phyloP scores from a whole-genome alignment of 2,329 filamentous ascomycete genomes.

The Aureobasidium subglaciale region DNA sequence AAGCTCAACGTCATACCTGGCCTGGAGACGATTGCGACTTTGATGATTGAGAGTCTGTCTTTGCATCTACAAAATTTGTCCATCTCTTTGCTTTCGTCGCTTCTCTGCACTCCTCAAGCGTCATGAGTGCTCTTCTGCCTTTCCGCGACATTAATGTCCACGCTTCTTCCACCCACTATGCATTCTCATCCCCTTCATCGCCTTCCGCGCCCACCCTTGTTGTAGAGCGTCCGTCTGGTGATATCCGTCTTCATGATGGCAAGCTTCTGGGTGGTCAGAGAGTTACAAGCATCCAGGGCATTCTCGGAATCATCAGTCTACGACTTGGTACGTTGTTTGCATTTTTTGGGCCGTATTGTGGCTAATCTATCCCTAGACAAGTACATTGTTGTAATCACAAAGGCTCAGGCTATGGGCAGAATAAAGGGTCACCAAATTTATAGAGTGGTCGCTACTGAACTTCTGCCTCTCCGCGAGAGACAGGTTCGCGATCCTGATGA shows the following conservation, averaged over 20 bases:
- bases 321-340: slow-evolving; percentile 62
- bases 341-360: not conserved
- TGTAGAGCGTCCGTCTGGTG: slow-evolving; percentile 85
- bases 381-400: slow-evolving; percentile 94
- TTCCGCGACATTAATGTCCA: slow-evolving; percentile 98
- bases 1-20: not conserved
- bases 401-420: slow-evolving; percentile 81
- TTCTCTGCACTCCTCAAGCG: not conserved
- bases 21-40: not conserved
- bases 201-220: slow-evolving; percentile 81
- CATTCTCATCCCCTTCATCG: slow-evolving; percentile 91
- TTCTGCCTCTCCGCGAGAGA: slow-evolving; percentile 87
- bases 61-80: not conserved
- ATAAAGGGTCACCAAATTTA: slow-evolving; percentile 96
- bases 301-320: slow-evolving; percentile 87
- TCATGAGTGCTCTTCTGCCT: slow-evolving; percentile 54
- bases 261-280: slow-evolving; percentile 69
- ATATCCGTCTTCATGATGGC: slow-evolving; percentile 77
- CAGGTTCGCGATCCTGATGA: slow-evolving; percentile 89
- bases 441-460: slow-evolving; percentile 83
- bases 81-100: not conserved
- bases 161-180: slow-evolving; percentile 84
- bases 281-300: slow-evolving; percentile 90
- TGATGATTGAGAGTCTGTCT: not conserved
- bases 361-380: slow-evolving; percentile 60